Base-by-base conservation (phyloP, 805 yeast species). In the Saccharomycopsis amapae region DNA sequence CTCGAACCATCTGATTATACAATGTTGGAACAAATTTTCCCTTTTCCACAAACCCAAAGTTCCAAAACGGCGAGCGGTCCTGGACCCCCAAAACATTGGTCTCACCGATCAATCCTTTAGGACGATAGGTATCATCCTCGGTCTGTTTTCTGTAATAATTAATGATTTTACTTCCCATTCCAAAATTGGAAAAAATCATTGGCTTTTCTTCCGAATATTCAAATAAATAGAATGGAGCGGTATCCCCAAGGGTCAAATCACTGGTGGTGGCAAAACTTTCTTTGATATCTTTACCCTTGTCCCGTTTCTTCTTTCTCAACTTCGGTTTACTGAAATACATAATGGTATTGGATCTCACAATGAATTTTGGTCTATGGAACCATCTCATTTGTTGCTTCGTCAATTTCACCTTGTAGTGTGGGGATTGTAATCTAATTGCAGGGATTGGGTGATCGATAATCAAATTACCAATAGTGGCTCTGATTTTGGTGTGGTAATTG, bases 11-110 rank as follows among this genome's bases (percentile, higher is more conserved):
- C 56, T 87, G 84, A 61, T 90, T 93, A 66, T 93, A 93, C 39
- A 90, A 66, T 0, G 98, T 85, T 1, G 97, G 97, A 2, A 89
- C 96, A 45, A 87, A 78, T 55, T 83, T 86, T 2, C 98, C 98
- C 2, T 88, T 85, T 38, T 87, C 96, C 5, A 93, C 97, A 65
- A 84, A 85, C 1, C 98, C 98, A 67, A 88, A 93, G 62, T 89
- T 93, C 97, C 98, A 93, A 61, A 93, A 93, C 10, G 98, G 97
- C 5, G 96, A 85, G 56, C 94, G 75, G 64, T 93, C 98, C 60
- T 89, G 96, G 1, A 86, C 85, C n/a, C 96, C 97, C 31, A 93
- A 68, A 2, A 93, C 96, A 64, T 85, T 93, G 0, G 97, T 93
- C 61, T 93, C 98, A 38, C 98, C 98, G 35, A 88, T 72, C 1